phyloP scores from a whole-genome alignment of 768 basidiomycete genomes.

The Collybia sp. region DNA sequence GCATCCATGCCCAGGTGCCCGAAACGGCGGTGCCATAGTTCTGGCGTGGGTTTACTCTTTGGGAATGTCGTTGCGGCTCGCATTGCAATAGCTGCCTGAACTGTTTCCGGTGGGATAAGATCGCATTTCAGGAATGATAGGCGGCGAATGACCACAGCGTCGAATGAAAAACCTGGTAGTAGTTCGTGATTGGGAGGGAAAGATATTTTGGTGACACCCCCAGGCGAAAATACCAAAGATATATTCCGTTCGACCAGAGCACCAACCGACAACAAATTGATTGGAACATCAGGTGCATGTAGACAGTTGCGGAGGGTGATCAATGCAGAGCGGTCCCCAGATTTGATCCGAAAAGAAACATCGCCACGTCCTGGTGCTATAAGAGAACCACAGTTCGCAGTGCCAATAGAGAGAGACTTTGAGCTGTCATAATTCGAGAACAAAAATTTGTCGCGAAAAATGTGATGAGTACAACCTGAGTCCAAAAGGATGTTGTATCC shows the following conservation, averaged over 20 bases:
- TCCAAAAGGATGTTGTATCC: no score
- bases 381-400: neutral
- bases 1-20: conserved; percentile 18
- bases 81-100: neutral
- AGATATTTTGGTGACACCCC: neutral
- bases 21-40: conserved; percentile 18
- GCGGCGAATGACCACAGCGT: neutral
- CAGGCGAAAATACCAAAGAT: neutral
- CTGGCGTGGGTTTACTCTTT: conserved; percentile 1
- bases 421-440: no score
- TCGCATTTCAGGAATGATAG: neutral
- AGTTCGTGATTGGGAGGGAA: neutral
- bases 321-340: neutral
- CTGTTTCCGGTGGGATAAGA: neutral
- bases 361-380: neutral
- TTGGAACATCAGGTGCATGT: neutral
- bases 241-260: neutral
- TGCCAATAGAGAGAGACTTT: no score
- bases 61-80: conserved; percentile 5
- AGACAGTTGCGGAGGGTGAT: neutral
- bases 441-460: no score
- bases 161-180: neutral
- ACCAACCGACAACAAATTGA: neutral
- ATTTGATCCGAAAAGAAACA: neutral
- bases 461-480: no score